phyloP scores from a whole-genome alignment of 306 rosid species.

The Calophaca sinica region DNA sequence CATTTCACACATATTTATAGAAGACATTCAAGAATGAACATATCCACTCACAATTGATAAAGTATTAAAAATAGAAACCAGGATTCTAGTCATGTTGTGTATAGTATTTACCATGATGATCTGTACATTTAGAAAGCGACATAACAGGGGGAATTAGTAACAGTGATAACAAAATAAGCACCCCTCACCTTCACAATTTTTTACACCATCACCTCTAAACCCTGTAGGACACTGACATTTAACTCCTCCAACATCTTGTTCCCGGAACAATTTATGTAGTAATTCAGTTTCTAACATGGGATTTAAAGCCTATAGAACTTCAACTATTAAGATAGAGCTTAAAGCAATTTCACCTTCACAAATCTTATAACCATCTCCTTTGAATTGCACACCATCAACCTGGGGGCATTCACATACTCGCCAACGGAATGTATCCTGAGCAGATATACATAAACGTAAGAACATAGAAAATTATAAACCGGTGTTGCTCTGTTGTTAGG shows the following conservation, averaged over 20 bases:
- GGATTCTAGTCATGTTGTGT: conserved; percentile 25
- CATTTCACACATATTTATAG: background rate
- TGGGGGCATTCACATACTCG: conserved; percentile 93
- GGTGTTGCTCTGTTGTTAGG: background rate
- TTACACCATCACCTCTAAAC: conserved; percentile 86
- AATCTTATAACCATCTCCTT: conserved; percentile 86
- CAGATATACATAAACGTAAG: conserved; percentile 34
- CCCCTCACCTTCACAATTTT: conserved; percentile 77
- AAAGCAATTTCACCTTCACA: conserved; percentile 69
- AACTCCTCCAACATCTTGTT: conserved; percentile 74
- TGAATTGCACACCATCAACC: conserved; percentile 89
- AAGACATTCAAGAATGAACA: conserved; percentile 32
- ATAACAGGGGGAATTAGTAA: background rate
- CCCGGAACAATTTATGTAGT: conserved; percentile 27
- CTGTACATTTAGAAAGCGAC: background rate
- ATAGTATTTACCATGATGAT: conserved; percentile 16
- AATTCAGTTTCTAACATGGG: conserved; percentile 29
- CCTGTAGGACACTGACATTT: conserved; percentile 86
- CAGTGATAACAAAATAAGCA: background rate
- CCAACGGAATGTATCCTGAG: conserved; percentile 92
- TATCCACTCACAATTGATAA: conserved; percentile 6
- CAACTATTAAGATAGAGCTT: conserved; percentile 13
- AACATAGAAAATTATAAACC: conserved; percentile 6
- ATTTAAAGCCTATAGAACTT: conserved; percentile 27
- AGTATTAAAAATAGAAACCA: conserved; percentile 9